Evolutionary conservation across 2,329 filamentous ascomycete genomes (phyloP), one percentile per base, ranked within the genome.

Genomic region (Huntiella savannae): DNA sequence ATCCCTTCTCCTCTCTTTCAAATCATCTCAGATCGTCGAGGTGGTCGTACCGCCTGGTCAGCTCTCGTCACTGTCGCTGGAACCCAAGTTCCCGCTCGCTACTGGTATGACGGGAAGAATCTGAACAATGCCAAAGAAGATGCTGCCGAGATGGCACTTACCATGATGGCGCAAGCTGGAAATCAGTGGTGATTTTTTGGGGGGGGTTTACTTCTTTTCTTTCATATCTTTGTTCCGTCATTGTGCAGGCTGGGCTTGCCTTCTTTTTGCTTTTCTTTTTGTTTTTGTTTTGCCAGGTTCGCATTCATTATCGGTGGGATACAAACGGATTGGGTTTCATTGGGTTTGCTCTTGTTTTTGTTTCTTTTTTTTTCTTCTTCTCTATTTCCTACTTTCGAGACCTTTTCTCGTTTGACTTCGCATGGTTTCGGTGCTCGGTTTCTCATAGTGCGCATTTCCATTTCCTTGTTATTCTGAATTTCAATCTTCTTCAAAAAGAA

Each of bases 91-190:
- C 59, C 70, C n/a, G 85, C 85, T 40, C 75, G 84, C 52, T 93
- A 77, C 63, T 94, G 84, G 84, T 94, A 93, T 63, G 86, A 92
- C 60, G 85, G 85, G 51, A 77, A 84, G 59, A 85, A 84, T 58
- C 70, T 88, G 60, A 76, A 87, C 67, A 92, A 92, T 57, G 85
- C 85, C 49, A 79, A 76, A 62, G 86, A 94, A 61, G 86, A 94
- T 59, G 86, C 84, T n/a, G 85, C 86, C 53, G 84, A 94, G 62
- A 72, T 81, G 51, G 85, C 85, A 19, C 61, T 82, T 50, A 71
- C 68, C 56, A 71, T 69, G 62, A 60, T 82, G 11, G 40, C 33
- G 10, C 22, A 28, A 28, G 22, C 22, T 28, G 22, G 22, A 28
- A 28, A 28, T 4, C 22, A 28, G 22, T 28, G 22, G 22, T 28